Conservation (phyloP, 257 asterid species). For the Nyctanthes arbortristis region DNA sequence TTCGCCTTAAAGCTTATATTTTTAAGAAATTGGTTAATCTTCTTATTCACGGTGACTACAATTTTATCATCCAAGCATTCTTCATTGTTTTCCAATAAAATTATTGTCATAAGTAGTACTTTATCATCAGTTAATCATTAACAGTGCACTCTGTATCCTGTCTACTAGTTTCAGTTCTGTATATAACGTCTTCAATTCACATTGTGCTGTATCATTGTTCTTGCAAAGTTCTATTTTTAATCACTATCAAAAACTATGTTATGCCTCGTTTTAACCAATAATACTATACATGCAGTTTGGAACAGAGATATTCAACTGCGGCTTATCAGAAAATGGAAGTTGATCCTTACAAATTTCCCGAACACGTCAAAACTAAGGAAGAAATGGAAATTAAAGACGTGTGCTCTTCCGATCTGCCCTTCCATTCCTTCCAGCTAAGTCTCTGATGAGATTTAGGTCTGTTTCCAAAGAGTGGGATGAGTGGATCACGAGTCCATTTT, state of each 20-base stretch:
- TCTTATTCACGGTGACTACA: background rate
- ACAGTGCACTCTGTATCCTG: background rate
- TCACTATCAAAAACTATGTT: background rate
- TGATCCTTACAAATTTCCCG: background rate
- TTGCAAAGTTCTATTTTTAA: background rate
- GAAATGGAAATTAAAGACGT: conserved; percentile 28
- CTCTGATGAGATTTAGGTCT: conserved; percentile 31
- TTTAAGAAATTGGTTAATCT: too few relatives aligned
- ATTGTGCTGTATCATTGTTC: background rate
- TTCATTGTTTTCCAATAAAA: too few relatives aligned
- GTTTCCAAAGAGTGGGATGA: conserved; percentile 53
- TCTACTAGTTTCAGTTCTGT: background rate
- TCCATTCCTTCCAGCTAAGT: conserved; percentile 58
- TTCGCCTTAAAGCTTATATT: too few relatives aligned
- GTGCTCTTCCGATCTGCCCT: conserved; percentile 35
- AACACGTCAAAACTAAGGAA: background rate
- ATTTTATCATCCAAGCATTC: background rate
- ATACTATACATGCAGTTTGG: conserved; percentile 14
- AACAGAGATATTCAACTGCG: background rate
- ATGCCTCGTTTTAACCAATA: background rate
- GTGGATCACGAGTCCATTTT: conserved; percentile 41
- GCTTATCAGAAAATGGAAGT: background rate
- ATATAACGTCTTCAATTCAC: background rate
- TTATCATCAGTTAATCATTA: background rate
- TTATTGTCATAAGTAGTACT: background rate